These are phyloP conservation scores for Solanum peruvianum DNA, from an alignment of 257 asterid genomes.

Conservation along the genomic window DNA sequence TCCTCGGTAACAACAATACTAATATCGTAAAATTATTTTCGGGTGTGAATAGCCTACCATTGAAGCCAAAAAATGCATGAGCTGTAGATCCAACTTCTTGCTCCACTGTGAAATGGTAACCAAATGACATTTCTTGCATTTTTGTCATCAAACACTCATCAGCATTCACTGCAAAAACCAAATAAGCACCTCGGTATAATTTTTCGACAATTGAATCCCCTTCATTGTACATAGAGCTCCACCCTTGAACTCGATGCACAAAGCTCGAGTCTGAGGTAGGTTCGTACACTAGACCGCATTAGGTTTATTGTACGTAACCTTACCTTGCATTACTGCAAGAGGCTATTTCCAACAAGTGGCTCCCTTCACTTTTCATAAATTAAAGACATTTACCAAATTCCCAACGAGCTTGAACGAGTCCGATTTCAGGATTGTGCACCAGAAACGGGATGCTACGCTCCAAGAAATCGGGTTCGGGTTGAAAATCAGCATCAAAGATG, in stretches of 20 bases:
- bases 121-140: constrained; percentile 14
- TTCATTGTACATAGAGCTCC: neutral
- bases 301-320: neutral
- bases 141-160: constrained; percentile 14
- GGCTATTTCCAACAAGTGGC: neutral
- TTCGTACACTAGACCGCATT: neutral
- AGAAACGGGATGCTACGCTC: constrained; percentile 20
- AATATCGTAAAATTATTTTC: neutral
- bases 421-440: constrained; percentile 19
- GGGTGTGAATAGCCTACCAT: constrained; percentile 18
- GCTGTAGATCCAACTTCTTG: constrained; percentile 68
- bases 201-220: neutral
- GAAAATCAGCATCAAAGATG: constrained; percentile 7
- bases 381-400: constrained; percentile 15
- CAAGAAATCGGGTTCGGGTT: constrained; percentile 1
- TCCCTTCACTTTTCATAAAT: neutral
- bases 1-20: neutral
- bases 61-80: constrained; percentile 57
- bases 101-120: constrained; percentile 58
- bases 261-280: neutral
- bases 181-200: neutral
- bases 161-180: constrained; percentile 4
- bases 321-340: neutral
- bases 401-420: constrained; percentile 37
- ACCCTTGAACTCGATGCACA: neutral